Conservation (phyloP, 371 early-diverging fungal species). For the Coemansia sp. region DNA sequence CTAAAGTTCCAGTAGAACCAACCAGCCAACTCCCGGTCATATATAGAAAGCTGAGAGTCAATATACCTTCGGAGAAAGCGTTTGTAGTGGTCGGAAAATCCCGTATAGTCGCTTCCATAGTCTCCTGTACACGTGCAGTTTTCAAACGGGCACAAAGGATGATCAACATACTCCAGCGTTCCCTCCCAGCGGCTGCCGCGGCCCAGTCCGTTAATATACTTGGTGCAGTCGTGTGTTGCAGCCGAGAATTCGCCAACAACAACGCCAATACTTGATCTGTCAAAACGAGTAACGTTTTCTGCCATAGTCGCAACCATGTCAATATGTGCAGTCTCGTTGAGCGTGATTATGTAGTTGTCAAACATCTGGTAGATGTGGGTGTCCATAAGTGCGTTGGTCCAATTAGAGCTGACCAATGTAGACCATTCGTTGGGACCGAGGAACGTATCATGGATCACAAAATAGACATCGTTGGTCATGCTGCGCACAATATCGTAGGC, state of each 20-base stretch:
- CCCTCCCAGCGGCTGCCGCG: conserved; percentile 46
- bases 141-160: conserved; percentile 31
- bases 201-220: conserved; percentile 69
- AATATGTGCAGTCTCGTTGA: conserved; percentile 48
- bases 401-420: conserved; percentile 27
- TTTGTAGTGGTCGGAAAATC: conserved; percentile 54
- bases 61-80: conserved; percentile 46
- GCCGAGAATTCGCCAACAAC: conserved; percentile 74
- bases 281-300: conserved; percentile 22
- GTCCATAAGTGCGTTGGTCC: conserved; percentile 50
- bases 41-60: conserved; percentile 47
- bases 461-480: conserved; percentile 25
- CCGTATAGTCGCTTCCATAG: conserved; percentile 33
- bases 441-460: conserved; percentile 52
- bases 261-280: conserved; percentile 52
- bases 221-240: conserved; percentile 74
- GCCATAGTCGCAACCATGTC: conserved; percentile 33
- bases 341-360: conserved; percentile 55
- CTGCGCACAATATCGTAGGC: conserved; percentile 42
- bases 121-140: conserved; percentile 45
- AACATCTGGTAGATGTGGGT: conserved; percentile 59
- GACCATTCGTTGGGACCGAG: conserved; percentile 48
- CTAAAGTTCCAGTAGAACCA: conserved; percentile 58
- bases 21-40: conserved; percentile 46
- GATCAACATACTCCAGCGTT: conserved; percentile 47